phyloP scores from a whole-genome alignment of 192 early-diverging fungal genomes.

The Coemansia sp. region DNA sequence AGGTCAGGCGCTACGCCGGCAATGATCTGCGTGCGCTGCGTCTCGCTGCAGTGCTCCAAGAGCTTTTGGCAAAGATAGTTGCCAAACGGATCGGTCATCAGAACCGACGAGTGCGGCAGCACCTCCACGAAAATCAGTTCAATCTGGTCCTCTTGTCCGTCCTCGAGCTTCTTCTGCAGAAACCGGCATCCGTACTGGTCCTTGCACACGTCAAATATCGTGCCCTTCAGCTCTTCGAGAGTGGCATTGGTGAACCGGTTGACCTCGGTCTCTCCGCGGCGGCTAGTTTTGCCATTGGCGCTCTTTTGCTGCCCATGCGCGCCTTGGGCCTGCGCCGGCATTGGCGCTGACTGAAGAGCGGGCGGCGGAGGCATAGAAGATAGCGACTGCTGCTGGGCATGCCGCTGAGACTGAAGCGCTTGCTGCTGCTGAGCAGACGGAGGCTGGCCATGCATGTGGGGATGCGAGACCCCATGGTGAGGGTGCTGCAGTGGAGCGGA shows the following conservation, averaged over 20 bases:
- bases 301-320: slow-evolving; percentile 47
- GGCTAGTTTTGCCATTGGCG: slow-evolving; percentile 22
- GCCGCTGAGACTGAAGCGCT: slow-evolving; percentile 23
- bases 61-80: slow-evolving; percentile 93
- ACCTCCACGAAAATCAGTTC: slow-evolving; percentile 80
- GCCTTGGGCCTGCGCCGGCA: neutral
- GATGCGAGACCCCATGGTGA: slow-evolving; percentile 34
- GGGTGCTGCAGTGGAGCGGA: slow-evolving; percentile 33
- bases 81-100: slow-evolving; percentile 93
- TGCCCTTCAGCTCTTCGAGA: slow-evolving; percentile 72
- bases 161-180: slow-evolving; percentile 86
- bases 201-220: slow-evolving; percentile 80
- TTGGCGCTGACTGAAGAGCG: neutral
- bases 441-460: slow-evolving; percentile 21
- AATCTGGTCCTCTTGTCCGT: slow-evolving; percentile 64
- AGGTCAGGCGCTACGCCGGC: slow-evolving; percentile 73
- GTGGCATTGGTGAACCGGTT: slow-evolving; percentile 71
- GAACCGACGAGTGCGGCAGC: slow-evolving; percentile 70
- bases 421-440: slow-evolving; percentile 15
- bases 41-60: slow-evolving; percentile 79
- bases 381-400: slow-evolving; percentile 19
- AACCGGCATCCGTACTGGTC: slow-evolving; percentile 91
- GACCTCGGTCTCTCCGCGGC: slow-evolving; percentile 48
- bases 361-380: neutral
- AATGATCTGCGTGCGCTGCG: slow-evolving; percentile 75